phyloP scores from a whole-genome alignment of 345 rosid species.

The Camelina laxa region DNA sequence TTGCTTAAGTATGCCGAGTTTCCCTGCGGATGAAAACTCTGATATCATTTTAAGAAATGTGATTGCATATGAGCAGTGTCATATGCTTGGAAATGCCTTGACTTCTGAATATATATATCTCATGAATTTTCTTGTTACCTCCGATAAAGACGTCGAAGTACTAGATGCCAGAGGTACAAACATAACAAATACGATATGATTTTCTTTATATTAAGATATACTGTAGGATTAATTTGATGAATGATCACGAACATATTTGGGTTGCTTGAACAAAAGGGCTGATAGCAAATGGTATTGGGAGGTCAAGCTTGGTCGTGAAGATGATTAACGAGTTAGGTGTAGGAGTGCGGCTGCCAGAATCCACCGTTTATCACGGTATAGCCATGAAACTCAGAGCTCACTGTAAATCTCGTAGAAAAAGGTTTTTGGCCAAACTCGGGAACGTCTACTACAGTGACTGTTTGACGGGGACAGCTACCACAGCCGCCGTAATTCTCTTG shows the following conservation, averaged over 20 bases:
- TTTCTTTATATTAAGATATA: too few species aligned
- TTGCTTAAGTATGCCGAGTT: slow-evolving; percentile 9
- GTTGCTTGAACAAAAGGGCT: neutral
- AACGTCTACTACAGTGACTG: too few species aligned
- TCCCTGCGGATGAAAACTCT: neutral
- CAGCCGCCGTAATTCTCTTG: too few species aligned
- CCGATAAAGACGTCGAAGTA: neutral
- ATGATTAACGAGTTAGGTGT: neutral
- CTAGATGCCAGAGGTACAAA: neutral
- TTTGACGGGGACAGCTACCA: too few species aligned
- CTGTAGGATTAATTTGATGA: neutral
- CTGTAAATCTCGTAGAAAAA: too few species aligned
- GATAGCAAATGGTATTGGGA: neutral
- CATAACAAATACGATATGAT: too few species aligned
- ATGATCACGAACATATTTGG: neutral
- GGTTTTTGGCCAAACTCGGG: too few species aligned
- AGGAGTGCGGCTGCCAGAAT: neutral
- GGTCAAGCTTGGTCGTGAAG: slow-evolving; percentile 6
- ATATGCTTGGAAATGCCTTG: neutral
- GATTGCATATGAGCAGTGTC: slow-evolving; percentile 20
- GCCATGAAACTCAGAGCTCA: too few species aligned
- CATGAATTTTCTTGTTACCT: slow-evolving; percentile 1
- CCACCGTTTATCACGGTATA: too few species aligned
- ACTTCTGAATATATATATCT: slow-evolving; percentile 10
- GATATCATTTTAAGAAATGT: slow-evolving; percentile 19